Conservation (phyloP, 2,329 filamentous ascomycete species). For the Exophiala spinifera region DNA sequence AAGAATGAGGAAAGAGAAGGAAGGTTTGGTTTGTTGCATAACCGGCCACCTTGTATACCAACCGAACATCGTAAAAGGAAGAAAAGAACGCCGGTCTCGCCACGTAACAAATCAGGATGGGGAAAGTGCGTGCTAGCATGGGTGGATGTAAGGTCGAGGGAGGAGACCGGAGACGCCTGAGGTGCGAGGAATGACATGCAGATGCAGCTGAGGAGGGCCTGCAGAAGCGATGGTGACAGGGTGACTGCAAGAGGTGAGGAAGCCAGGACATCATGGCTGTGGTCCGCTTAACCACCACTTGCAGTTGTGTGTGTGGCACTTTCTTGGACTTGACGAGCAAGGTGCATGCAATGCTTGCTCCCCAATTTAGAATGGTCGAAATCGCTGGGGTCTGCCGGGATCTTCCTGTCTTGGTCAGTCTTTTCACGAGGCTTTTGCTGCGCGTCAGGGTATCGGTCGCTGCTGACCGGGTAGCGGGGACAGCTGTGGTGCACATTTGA, state of each 20-base stretch:
- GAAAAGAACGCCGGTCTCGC: no score
- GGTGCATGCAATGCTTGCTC: not conserved
- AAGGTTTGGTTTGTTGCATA: no score
- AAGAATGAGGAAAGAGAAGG: no score
- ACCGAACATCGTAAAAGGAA: not conserved
- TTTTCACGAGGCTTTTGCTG: not conserved
- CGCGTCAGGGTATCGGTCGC: not conserved
- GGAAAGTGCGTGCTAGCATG: not conserved
- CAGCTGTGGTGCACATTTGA: no score
- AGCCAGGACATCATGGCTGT: constrained; percentile 5
- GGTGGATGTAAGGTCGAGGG: not conserved
- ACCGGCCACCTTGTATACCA: not conserved
- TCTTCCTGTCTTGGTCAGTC: not conserved
- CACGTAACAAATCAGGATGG: not conserved
- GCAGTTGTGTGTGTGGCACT: not conserved
- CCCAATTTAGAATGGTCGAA: not conserved
- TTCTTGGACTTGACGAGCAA: no score
- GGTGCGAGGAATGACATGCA: not conserved
- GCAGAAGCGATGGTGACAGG: constrained; percentile 5
- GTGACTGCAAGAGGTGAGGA: not conserved
- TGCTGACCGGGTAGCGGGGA: no score
- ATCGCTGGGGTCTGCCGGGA: not conserved
- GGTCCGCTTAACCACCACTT: constrained; percentile 8
- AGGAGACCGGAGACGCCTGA: not conserved
- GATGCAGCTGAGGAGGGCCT: not conserved